Conservation (phyloP, 768 basidiomycete genomes). For the Auriscalpium microsporum region DNA sequence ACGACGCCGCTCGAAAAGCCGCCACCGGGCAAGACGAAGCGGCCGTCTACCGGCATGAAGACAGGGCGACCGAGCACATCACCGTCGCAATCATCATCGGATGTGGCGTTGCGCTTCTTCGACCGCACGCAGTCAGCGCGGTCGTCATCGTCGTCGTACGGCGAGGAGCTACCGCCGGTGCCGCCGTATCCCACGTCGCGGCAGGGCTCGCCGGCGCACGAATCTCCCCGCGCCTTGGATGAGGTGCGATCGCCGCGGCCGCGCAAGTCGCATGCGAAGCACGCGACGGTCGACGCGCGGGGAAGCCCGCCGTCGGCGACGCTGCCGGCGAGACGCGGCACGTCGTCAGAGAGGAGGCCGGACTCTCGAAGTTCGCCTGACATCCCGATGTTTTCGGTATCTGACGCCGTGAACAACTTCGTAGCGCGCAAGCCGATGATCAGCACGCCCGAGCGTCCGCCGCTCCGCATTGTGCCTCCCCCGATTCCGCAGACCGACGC, state of each 20-base stretch:
- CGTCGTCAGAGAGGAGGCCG: neutral
- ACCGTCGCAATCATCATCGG: conserved; percentile 53
- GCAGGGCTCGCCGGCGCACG: conserved; percentile 49
- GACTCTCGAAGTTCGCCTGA: conserved; percentile 27
- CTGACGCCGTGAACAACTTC: conserved; percentile 40
- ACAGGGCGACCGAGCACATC: conserved; percentile 38
- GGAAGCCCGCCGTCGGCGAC: neutral
- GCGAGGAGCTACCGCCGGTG: conserved; percentile 33
- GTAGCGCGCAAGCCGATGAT: conserved; percentile 9
- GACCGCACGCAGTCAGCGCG: conserved; percentile 34
- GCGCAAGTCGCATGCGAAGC: neutral
- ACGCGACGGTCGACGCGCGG: neutral
- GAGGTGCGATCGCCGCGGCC: too few relatives aligned
- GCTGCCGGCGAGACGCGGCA: neutral
- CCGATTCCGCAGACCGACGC: conserved; percentile 1
- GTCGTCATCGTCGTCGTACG: conserved; percentile 53
- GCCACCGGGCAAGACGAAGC: neutral
- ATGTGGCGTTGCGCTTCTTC: conserved; percentile 47
- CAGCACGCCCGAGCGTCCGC: neutral
- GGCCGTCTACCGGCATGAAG: conserved; percentile 2
- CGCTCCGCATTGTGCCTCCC: neutral
- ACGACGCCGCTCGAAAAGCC: conserved; percentile 10
- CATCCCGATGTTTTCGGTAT: conserved; percentile 44
- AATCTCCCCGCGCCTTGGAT: conserved; percentile 36
- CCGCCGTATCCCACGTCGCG: conserved; percentile 29